Conservation (phyloP, 1,284 basidiomycete species). For the Tilletia setariae region DNA sequence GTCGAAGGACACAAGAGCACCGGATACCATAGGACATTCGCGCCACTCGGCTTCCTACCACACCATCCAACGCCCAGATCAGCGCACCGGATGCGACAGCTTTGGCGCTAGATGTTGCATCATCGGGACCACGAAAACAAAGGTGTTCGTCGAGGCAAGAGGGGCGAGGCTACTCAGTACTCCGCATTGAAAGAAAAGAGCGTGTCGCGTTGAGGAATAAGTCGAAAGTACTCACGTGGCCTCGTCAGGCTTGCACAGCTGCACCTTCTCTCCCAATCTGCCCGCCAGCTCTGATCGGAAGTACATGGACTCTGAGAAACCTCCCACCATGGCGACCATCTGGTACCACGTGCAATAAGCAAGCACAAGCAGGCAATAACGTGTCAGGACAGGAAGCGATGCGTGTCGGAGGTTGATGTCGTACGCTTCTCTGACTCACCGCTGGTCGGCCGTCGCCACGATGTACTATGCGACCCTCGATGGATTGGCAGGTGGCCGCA, state of each 20-base stretch:
- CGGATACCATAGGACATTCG: slow-evolving; percentile 23
- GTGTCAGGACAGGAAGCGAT: too few species aligned
- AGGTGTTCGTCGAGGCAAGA: background rate
- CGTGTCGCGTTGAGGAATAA: background rate
- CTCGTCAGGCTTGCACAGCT: slow-evolving; percentile 25
- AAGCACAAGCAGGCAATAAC: background rate
- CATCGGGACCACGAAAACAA: background rate
- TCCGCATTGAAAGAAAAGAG: background rate
- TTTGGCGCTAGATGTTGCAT: slow-evolving; percentile 11
- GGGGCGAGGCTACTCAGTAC: background rate
- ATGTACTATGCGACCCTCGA: slow-evolving; percentile 16
- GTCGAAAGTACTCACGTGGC: slow-evolving; percentile 10
- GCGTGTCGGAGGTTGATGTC: too few species aligned
- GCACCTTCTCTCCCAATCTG: slow-evolving; percentile 20
- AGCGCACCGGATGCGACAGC: slow-evolving; percentile 23
- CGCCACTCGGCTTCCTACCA: slow-evolving; percentile 19
- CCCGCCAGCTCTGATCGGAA: slow-evolving; percentile 21
- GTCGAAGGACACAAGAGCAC: slow-evolving; percentile 19
- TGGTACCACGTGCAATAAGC: background rate
- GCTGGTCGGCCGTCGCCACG: slow-evolving; percentile 12
- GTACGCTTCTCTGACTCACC: too few species aligned
- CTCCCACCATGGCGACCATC: slow-evolving; percentile 22
- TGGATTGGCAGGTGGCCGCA: slow-evolving; percentile 20
- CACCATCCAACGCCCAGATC: slow-evolving; percentile 23
- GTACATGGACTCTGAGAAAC: slow-evolving; percentile 22